Conservation (phyloP, 2,329 filamentous ascomycete species). For the Periconia digitata region DNA sequence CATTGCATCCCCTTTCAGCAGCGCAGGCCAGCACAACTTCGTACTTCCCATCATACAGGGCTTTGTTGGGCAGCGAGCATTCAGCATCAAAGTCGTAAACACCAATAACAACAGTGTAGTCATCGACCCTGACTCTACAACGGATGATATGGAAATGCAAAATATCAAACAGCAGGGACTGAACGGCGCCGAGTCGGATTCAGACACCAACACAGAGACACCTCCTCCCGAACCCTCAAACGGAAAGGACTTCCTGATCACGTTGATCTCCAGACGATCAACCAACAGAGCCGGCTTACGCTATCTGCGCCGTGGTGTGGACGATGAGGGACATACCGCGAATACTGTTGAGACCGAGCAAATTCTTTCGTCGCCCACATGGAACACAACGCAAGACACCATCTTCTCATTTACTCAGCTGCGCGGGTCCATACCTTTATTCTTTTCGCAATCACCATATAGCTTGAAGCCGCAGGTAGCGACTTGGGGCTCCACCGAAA, state of each 20-base stretch:
- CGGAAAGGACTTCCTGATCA: conserved; percentile 69
- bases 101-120: conserved; percentile 33
- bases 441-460: conserved; percentile 94
- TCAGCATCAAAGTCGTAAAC: conserved; percentile 65
- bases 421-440: conserved; percentile 88
- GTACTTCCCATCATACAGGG: conserved; percentile 87
- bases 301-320: conserved; percentile 86
- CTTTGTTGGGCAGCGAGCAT: conserved; percentile 84
- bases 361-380: conserved; percentile 72
- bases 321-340: conserved; percentile 84
- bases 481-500: conserved; percentile 76
- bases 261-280: conserved; percentile 86
- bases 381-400: conserved; percentile 60
- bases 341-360: conserved; percentile 97
- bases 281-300: conserved; percentile 82
- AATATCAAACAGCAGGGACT: conserved; percentile 33
- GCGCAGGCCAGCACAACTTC: conserved; percentile 69
- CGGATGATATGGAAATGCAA: conserved; percentile 40
- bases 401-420: conserved; percentile 84
- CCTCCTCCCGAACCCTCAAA: conserved; percentile 37
- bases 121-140: conserved; percentile 35
- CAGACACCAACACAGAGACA: conserved; percentile 10
- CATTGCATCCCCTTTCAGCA: conserved; percentile 72
- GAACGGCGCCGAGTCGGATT: conserved; percentile 18
- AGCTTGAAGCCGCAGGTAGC: conserved; percentile 85